Evolutionary conservation across 148 eudicot species (phyloP), one percentile per base, ranked within the genome.

Genomic region (Fallopia convolvulus): DNA sequence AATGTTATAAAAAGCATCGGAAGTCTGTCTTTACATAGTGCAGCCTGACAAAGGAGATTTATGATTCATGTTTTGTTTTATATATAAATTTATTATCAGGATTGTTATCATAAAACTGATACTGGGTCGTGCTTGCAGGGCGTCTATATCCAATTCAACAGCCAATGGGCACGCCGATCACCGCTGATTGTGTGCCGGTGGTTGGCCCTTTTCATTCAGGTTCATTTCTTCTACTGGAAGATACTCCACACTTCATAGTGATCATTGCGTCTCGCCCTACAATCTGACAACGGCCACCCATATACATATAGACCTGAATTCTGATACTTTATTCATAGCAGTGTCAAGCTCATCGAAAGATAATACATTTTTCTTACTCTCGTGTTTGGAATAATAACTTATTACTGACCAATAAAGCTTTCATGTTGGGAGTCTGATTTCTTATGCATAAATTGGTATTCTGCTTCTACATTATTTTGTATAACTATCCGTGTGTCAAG

Each of bases 301-400:
- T 68, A 68, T 68, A 68, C 72, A 39, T 58, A 58, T 68, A 68
- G 46, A 68, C 72, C 72, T 36, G 44, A 68, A 68, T 33, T 68
- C 72, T 36, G 41, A 68, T 68, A 68, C 44, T 68, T 68, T 39
- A 68, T 36, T 68, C 72, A 68, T 68, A 68, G 72, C 72, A 26
- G 30, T 33, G 11, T 7, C 44, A 68, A 33, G 72, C 39, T 68
- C 44, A 2, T 68, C 21, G 72, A 68, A 68, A 68, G 72, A 68
- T 36, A 68, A 17, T 68, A 68, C 72, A n/a, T 26, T 68, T 39
- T 68, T 39, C n/a, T 66, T 66, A 66, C 72, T 68, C 20, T 68
- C 23, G 9, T 23, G 71, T 68, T 63, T 61, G 44, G 72, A 68
- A 68, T 68, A 68, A 68, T 68, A 68, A 36, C 36, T 36, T 68